A percentile compares a stretch with the other conserved stretches of the same genome.
These are phyloP conservation scores for Rubus idaeus DNA, from an alignment of 306 rosid species.

Conservation along the genomic window DNA sequence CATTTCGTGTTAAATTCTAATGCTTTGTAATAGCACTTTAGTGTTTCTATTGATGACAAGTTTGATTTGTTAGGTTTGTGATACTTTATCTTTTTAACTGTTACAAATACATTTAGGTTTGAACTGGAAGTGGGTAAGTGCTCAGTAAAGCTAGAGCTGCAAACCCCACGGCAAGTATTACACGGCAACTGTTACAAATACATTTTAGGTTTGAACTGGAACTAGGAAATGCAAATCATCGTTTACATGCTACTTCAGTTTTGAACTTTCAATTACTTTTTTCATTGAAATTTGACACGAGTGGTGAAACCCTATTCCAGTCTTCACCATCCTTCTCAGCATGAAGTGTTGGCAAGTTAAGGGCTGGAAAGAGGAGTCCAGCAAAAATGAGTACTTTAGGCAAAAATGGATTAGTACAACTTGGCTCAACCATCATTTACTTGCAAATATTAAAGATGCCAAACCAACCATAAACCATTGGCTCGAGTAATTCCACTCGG, in stretches of 20 bases:
- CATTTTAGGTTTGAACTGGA: too few species aligned
- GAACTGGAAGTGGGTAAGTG: background rate
- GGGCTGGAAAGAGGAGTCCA: background rate
- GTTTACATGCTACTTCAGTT: background rate
- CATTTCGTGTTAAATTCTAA: background rate
- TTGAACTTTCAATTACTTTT: background rate
- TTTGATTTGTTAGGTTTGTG: background rate
- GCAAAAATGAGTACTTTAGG: background rate
- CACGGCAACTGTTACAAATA: too few species aligned
- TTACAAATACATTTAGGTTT: background rate
- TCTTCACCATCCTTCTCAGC: background rate
- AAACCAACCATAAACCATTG: background rate
- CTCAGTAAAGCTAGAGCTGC: background rate
- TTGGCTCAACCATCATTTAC: background rate
- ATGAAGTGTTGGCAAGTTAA: too few species aligned
- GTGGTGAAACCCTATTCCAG: background rate
- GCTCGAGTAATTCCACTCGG: too few species aligned
- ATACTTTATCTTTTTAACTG: background rate
- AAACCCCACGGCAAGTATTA: background rate
- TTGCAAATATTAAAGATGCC: too few species aligned
- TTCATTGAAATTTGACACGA: background rate
- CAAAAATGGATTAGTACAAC: background rate
- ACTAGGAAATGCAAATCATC: background rate
- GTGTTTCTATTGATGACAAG: slow-evolving; percentile 13
- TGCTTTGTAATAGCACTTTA: slow-evolving; percentile 14